Evolutionary conservation across 768 basidiomycete species (phyloP), one percentile per base, ranked within the genome.

Genomic region (Termitomyces sp.): DNA sequence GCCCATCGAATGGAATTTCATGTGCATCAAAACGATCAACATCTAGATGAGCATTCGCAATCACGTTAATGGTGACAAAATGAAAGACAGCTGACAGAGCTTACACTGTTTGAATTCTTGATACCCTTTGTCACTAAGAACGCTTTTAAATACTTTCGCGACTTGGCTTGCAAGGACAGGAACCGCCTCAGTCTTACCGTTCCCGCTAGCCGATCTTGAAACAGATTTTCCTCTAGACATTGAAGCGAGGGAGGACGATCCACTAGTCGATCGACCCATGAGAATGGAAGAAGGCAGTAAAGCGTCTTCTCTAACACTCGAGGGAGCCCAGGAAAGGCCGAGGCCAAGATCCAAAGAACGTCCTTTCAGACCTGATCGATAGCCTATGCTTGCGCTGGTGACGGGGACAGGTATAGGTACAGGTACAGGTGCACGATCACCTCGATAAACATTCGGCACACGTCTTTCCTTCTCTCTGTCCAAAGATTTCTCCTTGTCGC

Each of bases 11-110:
- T 3, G 87, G 85, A 48, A 92, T 90, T 44, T 82, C 76, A 60
- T 86, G 81, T 20, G 84, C 85, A 67, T 91, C 89, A 65, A 87
- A 91, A 59, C 82, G 82, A 66, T 84, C 83, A 16, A 90, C 85
- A 71, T 88, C 88, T 90, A 7, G 46, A 57, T 51, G 46, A 18
- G 33, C 62, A 56, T 55, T 52, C 51, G 57, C 53, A 47, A 24
- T 58, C 52, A 34, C 33, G 24, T 26, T 39, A 54, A 51, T 48
- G 53, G 13, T 12, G 33, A 55, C 48, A 54, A 54, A 53, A 37
- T 20, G 51, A 26, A 44, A 56, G 36, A 59, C 48, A 60, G 63
- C 13, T 45, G 39, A 33, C 37, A 46, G 31, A 22, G 73, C 85
- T 70, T 68, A 90, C 90, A 90, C 66, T 76, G 83, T 70, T 86